phyloP scores from a whole-genome alignment of 345 rosid species.

The Reutealis trisperma region DNA sequence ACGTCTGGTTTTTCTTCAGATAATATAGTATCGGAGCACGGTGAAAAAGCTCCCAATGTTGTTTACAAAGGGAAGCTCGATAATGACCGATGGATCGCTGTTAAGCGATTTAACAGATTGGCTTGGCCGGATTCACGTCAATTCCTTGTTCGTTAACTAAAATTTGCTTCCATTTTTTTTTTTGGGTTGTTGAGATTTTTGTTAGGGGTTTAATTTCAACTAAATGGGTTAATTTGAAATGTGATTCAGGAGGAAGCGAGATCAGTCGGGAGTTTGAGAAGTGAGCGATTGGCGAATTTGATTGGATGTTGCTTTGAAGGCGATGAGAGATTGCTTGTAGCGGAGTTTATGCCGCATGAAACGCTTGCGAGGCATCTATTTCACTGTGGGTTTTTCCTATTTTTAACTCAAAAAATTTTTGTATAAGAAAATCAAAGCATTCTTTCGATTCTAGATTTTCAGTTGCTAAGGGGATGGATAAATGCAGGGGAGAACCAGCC shows the following conservation, averaged over 20 bases:
- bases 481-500: constrained; percentile 92
- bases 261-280: constrained; percentile 81
- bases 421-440: not conserved
- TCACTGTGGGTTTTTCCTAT: constrained; percentile 56
- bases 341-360: constrained; percentile 89
- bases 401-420: not conserved
- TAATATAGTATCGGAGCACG: constrained; percentile 94
- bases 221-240: not conserved
- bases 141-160: constrained; percentile 61
- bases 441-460: too few species aligned
- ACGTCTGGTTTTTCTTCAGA: constrained; percentile 77
- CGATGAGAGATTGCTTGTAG: constrained; percentile 80
- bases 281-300: constrained; percentile 74
- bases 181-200: not conserved
- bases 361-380: constrained; percentile 95
- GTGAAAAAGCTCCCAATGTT: constrained; percentile 93
- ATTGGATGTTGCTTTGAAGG: constrained; percentile 91
- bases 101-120: constrained; percentile 79
- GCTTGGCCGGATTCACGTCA: constrained; percentile 99
- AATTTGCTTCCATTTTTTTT: not conserved
- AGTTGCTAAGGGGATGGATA: constrained; percentile 15
- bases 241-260: constrained; percentile 76
- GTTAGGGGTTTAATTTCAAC: not conserved
- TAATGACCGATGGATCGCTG: constrained; percentile 73
- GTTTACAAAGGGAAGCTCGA: constrained; percentile 87